These are phyloP conservation scores for Ogataea angusta DNA, from an alignment of 805 yeast species.

Conservation along the genomic window DNA sequence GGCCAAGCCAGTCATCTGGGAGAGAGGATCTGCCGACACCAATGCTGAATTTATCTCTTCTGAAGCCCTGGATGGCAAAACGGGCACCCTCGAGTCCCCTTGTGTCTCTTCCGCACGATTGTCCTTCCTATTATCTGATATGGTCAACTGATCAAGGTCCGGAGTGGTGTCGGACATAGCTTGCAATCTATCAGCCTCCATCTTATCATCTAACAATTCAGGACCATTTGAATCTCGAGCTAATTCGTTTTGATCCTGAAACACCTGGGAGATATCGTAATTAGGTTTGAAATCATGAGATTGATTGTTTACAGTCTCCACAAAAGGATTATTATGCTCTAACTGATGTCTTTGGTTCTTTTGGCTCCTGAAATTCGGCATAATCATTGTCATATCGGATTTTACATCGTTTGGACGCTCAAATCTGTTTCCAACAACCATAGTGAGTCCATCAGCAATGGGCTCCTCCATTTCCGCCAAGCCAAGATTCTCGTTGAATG, in stretches of 20 bases:
- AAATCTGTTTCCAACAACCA: constrained; percentile 23
- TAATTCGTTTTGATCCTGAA: constrained; percentile 4
- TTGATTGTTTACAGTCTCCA: constrained; percentile 5
- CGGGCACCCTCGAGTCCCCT: background rate
- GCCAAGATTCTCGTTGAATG: constrained; percentile 7
- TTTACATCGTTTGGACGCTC: constrained; percentile 11
- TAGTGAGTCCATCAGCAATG: constrained; percentile 29
- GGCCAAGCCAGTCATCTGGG: constrained; percentile 18
- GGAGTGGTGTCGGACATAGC: constrained; percentile 23
- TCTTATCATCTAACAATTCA: constrained; percentile 5
- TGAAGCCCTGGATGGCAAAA: constrained; percentile 8
- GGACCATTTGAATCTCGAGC: background rate
- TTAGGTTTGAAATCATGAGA: constrained; percentile 5
- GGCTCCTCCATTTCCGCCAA: constrained; percentile 15
- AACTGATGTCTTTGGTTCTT: background rate
- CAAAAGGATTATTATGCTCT: constrained; percentile 15
- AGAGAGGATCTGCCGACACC: constrained; percentile 26
- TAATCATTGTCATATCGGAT: constrained; percentile 39
- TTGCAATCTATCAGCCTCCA: constrained; percentile 15
- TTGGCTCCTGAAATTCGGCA: constrained; percentile 27
- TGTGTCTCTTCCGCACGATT: constrained; percentile 5
- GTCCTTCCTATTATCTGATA: constrained; percentile 9
- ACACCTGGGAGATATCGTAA: constrained; percentile 14
- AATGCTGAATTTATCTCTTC: constrained; percentile 18
- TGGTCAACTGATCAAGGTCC: constrained; percentile 17